phyloP scores from a whole-genome alignment of 257 asterid genomes.

The Nicotiana paniculata region DNA sequence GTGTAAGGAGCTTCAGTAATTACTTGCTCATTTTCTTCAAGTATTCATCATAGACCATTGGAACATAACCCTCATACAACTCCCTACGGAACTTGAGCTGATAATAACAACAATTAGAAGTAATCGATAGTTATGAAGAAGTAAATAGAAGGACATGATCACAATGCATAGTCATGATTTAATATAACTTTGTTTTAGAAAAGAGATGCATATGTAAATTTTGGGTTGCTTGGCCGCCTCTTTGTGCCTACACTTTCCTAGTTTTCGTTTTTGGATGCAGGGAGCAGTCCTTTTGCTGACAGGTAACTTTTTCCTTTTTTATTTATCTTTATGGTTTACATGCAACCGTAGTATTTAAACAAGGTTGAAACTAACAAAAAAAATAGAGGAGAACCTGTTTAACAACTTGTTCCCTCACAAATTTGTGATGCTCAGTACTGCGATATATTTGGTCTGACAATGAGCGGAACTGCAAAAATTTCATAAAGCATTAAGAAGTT shows the following conservation, averaged over 20 bases:
- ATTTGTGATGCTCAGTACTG: slow-evolving; percentile 66
- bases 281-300: neutral
- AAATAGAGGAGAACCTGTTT: slow-evolving; percentile 39
- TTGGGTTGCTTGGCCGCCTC: neutral
- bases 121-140: slow-evolving; percentile 4
- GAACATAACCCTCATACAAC: slow-evolving; percentile 64
- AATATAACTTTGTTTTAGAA: neutral
- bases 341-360: neutral
- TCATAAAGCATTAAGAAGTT: neutral
- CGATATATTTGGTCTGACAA: slow-evolving; percentile 91
- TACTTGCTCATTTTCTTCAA: slow-evolving; percentile 73
- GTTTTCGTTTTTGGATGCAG: neutral
- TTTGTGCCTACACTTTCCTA: neutral
- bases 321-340: neutral
- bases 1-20: neutral
- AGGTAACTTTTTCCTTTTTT: neutral
- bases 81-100: slow-evolving; percentile 67
- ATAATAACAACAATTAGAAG: slow-evolving; percentile 12
- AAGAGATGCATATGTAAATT: neutral
- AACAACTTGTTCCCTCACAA: slow-evolving; percentile 69
- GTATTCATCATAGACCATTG: slow-evolving; percentile 69
- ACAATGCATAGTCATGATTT: neutral
- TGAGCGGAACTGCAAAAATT: slow-evolving; percentile 7
- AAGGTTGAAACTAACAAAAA: neutral
- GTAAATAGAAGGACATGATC: neutral